Conservation (phyloP, 805 yeast species). For the Kuraishia piskuri region DNA sequence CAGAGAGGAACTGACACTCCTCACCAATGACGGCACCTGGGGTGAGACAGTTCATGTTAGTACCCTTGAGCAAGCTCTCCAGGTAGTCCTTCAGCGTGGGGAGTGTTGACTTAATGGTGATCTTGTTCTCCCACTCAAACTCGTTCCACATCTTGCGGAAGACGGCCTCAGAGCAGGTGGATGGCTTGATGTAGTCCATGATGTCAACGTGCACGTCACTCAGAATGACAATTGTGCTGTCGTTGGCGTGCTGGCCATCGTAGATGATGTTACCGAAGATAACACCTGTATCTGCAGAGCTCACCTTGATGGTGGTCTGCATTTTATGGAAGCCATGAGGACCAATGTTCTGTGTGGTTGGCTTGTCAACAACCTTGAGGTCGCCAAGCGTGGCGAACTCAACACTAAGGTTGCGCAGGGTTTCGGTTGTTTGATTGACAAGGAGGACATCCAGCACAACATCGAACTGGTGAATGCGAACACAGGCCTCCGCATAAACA, state of each 20-base stretch:
- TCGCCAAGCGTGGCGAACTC: constrained; percentile 97
- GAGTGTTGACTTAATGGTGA: constrained; percentile 69
- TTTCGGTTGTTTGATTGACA: constrained; percentile 89
- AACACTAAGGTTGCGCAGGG: constrained; percentile 83
- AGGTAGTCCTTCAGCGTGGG: constrained; percentile 68
- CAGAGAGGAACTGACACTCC: constrained; percentile 87
- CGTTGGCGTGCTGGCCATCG: constrained; percentile 92
- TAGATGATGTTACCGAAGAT: constrained; percentile 95
- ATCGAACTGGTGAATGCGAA: constrained; percentile 94
- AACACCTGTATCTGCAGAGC: constrained; percentile 97
- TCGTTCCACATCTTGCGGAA: constrained; percentile 99
- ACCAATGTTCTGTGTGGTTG: constrained; percentile 82
- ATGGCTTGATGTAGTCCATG: constrained; percentile 96
- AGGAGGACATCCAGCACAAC: constrained; percentile 88
- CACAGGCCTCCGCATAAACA: constrained; percentile 94
- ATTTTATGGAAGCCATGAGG: constrained; percentile 96
- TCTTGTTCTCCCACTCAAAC: constrained; percentile 99
- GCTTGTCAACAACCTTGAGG: constrained; percentile 86
- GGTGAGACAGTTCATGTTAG: constrained; percentile 91
- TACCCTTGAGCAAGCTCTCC: constrained; percentile 65
- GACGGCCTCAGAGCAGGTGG: constrained; percentile 77
- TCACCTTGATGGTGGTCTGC: constrained; percentile 85
- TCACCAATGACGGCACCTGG: constrained; percentile 87
- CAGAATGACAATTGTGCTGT: constrained; percentile 80
- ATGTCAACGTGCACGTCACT: constrained; percentile 94